Percentiles rank a stretch among this genome's conserved stretches.
phyloP scores from a whole-genome alignment of 2,329 filamentous ascomycete species.

The Colletotrichum sp. region DNA sequence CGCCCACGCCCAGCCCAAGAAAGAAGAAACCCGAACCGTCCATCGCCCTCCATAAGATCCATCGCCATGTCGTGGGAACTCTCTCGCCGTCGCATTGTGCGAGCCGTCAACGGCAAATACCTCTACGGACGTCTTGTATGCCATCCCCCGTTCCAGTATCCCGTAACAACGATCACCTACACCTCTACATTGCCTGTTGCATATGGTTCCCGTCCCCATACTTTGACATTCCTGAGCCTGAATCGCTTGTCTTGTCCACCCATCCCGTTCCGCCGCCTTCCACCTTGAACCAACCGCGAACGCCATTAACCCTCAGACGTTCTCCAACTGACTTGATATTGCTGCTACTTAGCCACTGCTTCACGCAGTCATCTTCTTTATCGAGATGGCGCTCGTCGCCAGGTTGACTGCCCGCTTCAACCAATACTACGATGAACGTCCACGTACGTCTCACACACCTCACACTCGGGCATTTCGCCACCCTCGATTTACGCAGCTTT shows the following conservation, averaged over 20 bases:
- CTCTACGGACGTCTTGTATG: conserved; percentile 77
- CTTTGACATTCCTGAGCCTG: neutral
- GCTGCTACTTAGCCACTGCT: conserved; percentile 74
- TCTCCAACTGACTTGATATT: neutral
- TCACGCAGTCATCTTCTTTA: conserved; percentile 81
- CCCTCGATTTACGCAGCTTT: neutral
- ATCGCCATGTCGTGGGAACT: conserved; percentile 62
- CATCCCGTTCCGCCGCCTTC: neutral
- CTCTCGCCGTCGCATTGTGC: conserved; percentile 63
- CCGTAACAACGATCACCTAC: neutral
- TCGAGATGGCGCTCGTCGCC: conserved; percentile 87
- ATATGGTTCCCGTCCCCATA: neutral
- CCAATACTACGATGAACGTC: conserved; percentile 88
- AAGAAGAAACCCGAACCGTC: conserved; percentile 2
- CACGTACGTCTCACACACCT: conserved; percentile 58
- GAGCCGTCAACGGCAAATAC: conserved; percentile 73
- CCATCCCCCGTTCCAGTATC: conserved; percentile 27
- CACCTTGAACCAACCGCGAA: neutral
- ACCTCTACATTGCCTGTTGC: neutral
- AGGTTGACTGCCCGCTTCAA: conserved; percentile 89
- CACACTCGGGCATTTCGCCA: neutral
- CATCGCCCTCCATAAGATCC: conserved; percentile 23
- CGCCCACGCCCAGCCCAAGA: neutral
- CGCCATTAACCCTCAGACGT: neutral
- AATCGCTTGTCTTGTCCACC: neutral